These are phyloP conservation scores for Bertia moriformis DNA, from an alignment of 2,329 filamentous ascomycete species.

Conservation along the genomic window DNA sequence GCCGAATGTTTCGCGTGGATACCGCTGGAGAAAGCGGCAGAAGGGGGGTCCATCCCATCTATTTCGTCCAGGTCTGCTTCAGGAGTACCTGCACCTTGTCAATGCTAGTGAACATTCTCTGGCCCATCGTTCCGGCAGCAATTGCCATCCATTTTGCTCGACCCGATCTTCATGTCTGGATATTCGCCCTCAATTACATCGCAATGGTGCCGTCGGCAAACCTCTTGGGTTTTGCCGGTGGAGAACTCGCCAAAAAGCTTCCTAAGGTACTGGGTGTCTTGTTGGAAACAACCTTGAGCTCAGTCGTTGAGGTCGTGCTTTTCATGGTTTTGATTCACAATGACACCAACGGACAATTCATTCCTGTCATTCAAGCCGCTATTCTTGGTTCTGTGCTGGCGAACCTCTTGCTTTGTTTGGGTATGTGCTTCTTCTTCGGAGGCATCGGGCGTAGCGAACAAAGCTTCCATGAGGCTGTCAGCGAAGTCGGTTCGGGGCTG, in stretches of 20 bases:
- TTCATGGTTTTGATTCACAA: conserved; percentile 46
- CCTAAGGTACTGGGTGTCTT: conserved; percentile 45
- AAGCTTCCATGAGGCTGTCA: conserved; percentile 50
- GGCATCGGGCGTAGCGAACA: conserved; percentile 44
- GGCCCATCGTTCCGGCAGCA: conserved; percentile 30
- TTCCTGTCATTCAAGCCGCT: conserved; percentile 52
- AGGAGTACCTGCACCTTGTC: conserved; percentile 25
- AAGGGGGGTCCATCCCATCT: conserved; percentile 22
- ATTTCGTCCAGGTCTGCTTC: conserved; percentile 26
- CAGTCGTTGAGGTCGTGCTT: conserved; percentile 53
- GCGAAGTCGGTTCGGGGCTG: conserved; percentile 51
- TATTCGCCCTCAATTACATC: conserved; percentile 30
- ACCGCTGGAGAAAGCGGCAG: conserved; percentile 25
- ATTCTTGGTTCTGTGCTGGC: conserved; percentile 57
- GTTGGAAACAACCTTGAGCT: conserved; percentile 36
- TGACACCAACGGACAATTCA: conserved; percentile 14
- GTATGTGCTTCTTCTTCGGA: conserved; percentile 52
- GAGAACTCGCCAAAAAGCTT: conserved; percentile 50
- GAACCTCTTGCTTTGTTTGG: conserved; percentile 52
- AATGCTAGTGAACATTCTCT: conserved; percentile 29
- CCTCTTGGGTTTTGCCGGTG: conserved; percentile 31
- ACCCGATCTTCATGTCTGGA: conserved; percentile 19
- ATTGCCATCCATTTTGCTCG: conserved; percentile 21
- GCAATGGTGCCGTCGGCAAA: conserved; percentile 34
- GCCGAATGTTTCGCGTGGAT: background rate